Conservation (phyloP, 1,284 basidiomycete species). For the Pholiota adiposa region DNA sequence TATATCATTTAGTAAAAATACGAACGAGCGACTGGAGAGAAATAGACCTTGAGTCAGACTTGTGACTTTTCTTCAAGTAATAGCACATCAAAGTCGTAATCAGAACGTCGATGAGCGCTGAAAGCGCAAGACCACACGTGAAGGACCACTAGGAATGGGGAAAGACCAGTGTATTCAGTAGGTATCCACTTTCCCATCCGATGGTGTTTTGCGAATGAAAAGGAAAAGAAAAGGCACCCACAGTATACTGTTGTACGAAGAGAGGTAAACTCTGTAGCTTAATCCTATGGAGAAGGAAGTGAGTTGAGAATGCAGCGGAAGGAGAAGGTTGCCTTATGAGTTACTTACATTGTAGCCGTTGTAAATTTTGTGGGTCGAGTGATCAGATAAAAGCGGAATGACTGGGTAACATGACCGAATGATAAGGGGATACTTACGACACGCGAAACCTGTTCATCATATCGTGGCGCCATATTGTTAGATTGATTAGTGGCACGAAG, state of each 20-base stretch:
- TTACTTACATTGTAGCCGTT: constrained; percentile 17
- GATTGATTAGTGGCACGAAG: neutral
- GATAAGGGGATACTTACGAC: constrained; percentile 12
- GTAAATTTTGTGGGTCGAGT: constrained; percentile 1
- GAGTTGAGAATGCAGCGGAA: neutral
- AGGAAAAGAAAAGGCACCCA: constrained; percentile 20
- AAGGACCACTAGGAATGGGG: constrained; percentile 52
- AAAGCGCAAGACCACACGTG: constrained; percentile 53
- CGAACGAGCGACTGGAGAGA: neutral
- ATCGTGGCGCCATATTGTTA: too few relatives aligned
- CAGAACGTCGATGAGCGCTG: constrained; percentile 50
- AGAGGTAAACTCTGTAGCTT: constrained; percentile 29
- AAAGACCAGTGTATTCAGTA: neutral
- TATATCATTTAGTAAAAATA: neutral
- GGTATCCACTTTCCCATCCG: neutral
- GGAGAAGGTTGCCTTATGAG: neutral
- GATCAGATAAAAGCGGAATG: neutral
- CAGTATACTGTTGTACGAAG: constrained; percentile 33
- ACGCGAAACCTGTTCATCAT: constrained; percentile 14
- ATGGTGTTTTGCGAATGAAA: too few relatives aligned
- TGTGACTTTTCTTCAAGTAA: constrained; percentile 42
- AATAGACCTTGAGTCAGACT: constrained; percentile 28
- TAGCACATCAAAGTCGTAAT: constrained; percentile 50
- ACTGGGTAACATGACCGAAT: neutral
- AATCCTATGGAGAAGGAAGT: constrained; percentile 29